Evolutionary conservation across 495 filamentous ascomycete species (phyloP), one percentile per base, ranked within the genome.

Genomic region (Elasticomyces elasticus): DNA sequence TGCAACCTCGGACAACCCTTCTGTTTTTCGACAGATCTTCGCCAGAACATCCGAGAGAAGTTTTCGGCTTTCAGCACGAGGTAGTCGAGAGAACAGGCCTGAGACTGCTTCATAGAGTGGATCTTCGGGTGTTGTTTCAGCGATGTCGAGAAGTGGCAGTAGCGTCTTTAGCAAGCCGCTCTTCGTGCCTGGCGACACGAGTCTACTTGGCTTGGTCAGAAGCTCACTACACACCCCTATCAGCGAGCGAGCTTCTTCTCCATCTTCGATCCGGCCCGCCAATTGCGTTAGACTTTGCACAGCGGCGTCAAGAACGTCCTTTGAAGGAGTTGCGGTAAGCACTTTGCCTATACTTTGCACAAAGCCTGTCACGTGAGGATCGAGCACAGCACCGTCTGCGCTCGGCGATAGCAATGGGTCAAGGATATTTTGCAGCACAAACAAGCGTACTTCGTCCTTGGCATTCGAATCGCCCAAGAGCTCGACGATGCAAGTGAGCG

Each of bases 371-470:
- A 58, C 40, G 23, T 58, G 38, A 4, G 24, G 33, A 17, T 37
- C 35, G 1, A 50, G 17, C 3, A 58, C 10, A 10, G 11, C 28
- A 25, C 10, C 0, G 10, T 38, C 40, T 9, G 19, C 22, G 17
- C 22, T 17, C 1, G 53, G 10, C 22, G 19, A n/a, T 13, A 89
- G 69, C 30, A 96, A 71, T 30, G 74, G 78, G 52, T 76, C 73
- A 31, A 97, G 61, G 40, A 95, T 82, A 13, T 85, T 70, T 52
- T 79, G 76, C 20, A 98, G 70, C 0, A 89, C 78, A 64, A 86
- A 95, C 0, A 85, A 64, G 59, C 90, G 91, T 56, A 97, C 91
- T 51, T 89, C 83, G 57, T 95, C 89, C 64, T 89, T 94, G 6
- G 84, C 80, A 33, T 85, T 91, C 38, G 80, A 78, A 5, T 86